Percentiles rank a stretch among this genome's conserved stretches.
These are phyloP conservation scores for Phytophthora sp. DNA, from an alignment of 352 stramenopile genomes.

Conservation along the genomic window DNA sequence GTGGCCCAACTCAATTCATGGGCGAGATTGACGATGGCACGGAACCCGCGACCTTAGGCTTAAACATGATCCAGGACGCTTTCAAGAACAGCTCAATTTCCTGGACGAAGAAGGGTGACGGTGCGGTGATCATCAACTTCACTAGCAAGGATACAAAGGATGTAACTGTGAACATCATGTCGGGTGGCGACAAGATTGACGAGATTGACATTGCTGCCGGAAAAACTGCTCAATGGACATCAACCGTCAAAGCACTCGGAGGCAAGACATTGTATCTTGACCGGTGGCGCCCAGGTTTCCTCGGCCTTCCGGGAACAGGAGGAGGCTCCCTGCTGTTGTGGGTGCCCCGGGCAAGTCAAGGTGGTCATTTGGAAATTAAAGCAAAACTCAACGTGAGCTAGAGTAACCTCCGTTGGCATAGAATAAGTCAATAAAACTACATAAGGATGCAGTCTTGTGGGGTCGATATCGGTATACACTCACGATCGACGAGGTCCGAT, in stretches of 20 bases:
- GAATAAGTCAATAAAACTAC: neutral
- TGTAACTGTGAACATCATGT: constrained; percentile 36
- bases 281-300: constrained; percentile 27
- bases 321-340: constrained; percentile 62
- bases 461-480: too few species aligned
- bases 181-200: constrained; percentile 28
- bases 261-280: constrained; percentile 36
- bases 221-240: constrained; percentile 23
- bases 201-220: constrained; percentile 23
- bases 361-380: constrained; percentile 51
- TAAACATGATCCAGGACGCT: constrained; percentile 27
- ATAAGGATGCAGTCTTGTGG: too few species aligned
- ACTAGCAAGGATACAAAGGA: constrained; percentile 28
- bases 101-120: constrained; percentile 28
- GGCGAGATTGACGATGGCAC: constrained; percentile 64
- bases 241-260: constrained; percentile 24
- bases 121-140: constrained; percentile 31
- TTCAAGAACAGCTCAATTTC: constrained; percentile 27
- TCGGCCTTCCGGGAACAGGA: constrained; percentile 30
- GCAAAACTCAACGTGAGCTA: constrained; percentile 60
- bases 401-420: neutral
- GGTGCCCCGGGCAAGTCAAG: constrained; percentile 42
- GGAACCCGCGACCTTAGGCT: constrained; percentile 41
- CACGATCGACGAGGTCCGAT: constrained; percentile 6
- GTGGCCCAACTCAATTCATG: constrained; percentile 44